Conservation (phyloP, 176 grass and related monocot species). For the Aechmea fasciata region DNA sequence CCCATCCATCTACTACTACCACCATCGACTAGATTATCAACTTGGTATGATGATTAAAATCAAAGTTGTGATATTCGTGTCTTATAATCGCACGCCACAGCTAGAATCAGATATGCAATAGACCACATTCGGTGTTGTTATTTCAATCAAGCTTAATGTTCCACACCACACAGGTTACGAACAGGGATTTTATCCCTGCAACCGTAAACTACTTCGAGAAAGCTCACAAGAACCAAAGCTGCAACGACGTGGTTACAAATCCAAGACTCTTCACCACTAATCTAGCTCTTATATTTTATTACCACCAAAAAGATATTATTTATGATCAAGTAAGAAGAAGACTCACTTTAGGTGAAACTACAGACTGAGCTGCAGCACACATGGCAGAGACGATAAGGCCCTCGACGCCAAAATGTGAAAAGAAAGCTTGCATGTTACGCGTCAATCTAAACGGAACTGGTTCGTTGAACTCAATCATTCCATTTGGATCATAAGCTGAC, state of each 20-base stretch:
- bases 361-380: conserved; percentile 90
- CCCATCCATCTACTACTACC: not conserved
- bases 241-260: too few species aligned
- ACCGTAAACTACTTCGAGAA: too few species aligned
- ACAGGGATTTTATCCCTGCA: too few species aligned
- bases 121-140: too few species aligned
- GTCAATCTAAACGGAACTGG: conserved; percentile 96
- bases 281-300: not conserved
- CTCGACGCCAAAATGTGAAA: conserved; percentile 94
- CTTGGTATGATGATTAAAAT: too few species aligned
- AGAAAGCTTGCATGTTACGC: conserved; percentile 96
- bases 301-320: not conserved
- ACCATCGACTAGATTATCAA: not conserved
- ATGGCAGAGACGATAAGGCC: conserved; percentile 91
- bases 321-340: conserved; percentile 11
- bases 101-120: too few species aligned
- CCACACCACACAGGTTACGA: too few species aligned
- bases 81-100: too few species aligned
- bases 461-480: conserved; percentile 94
- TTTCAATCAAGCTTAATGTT: too few species aligned
- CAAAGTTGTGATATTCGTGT: too few species aligned
- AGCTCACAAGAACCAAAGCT: too few species aligned
- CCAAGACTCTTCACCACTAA: too few species aligned
- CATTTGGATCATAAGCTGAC: conserved; percentile 95
- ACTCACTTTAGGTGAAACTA: conserved; percentile 85